These are phyloP conservation scores for Xylaria grammica DNA, from an alignment of 495 filamentous ascomycete genomes.

Conservation along the genomic window DNA sequence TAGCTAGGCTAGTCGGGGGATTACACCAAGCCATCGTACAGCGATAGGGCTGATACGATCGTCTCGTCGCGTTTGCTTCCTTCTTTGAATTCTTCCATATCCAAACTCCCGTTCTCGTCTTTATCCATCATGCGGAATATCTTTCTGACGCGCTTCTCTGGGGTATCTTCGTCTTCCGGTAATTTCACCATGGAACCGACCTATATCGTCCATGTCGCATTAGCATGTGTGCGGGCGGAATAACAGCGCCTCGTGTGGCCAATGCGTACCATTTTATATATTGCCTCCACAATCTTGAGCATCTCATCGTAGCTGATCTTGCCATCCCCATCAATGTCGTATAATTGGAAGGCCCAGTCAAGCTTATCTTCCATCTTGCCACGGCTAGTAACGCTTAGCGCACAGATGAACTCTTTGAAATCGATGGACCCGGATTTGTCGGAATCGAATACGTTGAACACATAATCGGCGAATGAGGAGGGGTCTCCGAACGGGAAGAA, in stretches of 20 bases:
- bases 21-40: conserved; percentile 94
- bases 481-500: conserved; percentile 99
- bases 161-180: conserved; percentile 97
- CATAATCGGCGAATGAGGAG: conserved; percentile 95
- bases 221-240: conserved; percentile 20
- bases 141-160: conserved; percentile 96
- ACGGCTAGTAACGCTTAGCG: conserved; percentile 92
- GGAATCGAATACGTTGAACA: conserved; percentile 98
- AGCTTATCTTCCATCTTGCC: conserved; percentile 99
- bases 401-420: conserved; percentile 99
- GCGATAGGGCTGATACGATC: conserved; percentile 94
- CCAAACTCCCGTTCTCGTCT: conserved; percentile 92
- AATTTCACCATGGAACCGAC: conserved; percentile 99
- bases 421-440: conserved; percentile 97
- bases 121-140: conserved; percentile 99
- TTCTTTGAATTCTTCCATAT: conserved; percentile 98
- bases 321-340: conserved; percentile 98
- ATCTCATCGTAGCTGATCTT: conserved; percentile 99
- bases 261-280: conserved; percentile 93
- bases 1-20: conserved; percentile 2
- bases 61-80: conserved; percentile 98
- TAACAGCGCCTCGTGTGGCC: not conserved
- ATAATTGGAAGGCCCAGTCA: conserved; percentile 99
- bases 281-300: conserved; percentile 97
- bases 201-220: conserved; percentile 49